These are phyloP conservation scores for Debaryomyces castellii DNA, from an alignment of 805 yeast genomes.

Conservation along the genomic window DNA sequence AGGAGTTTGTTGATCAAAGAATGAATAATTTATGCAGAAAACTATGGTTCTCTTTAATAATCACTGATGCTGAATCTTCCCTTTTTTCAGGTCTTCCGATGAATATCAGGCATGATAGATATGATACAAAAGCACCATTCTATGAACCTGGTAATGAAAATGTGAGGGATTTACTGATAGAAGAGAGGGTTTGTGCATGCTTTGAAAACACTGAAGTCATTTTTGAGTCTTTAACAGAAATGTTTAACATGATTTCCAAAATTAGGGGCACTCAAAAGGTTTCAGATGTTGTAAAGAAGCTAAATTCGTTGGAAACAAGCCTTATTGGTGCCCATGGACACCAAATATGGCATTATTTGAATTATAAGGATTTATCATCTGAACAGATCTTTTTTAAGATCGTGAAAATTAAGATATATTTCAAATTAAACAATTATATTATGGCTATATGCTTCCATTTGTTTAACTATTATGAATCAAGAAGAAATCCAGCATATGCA, in stretches of 20 bases:
- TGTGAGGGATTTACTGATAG: slow-evolving; percentile 27
- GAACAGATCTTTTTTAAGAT: slow-evolving; percentile 4
- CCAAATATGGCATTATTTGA: slow-evolving; percentile 2
- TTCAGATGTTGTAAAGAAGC: slow-evolving; percentile 11
- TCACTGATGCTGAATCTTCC: slow-evolving; percentile 19
- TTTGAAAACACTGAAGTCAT: slow-evolving; percentile 11
- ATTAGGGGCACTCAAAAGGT: slow-evolving; percentile 16
- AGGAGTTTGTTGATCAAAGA: slow-evolving; percentile 13
- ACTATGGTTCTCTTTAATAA: slow-evolving; percentile 23
- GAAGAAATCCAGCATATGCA: slow-evolving; percentile 18
- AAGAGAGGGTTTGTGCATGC: slow-evolving; percentile 21
- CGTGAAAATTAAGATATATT: slow-evolving; percentile 16
- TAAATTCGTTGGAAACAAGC: slow-evolving; percentile 12
- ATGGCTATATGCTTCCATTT: slow-evolving; percentile 23
- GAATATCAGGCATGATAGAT: slow-evolving; percentile 17
- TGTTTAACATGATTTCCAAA: slow-evolving; percentile 13
- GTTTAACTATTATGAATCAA: slow-evolving; percentile 25
- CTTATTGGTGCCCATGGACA: slow-evolving; percentile 6
- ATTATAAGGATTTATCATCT: neutral
- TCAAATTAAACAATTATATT: slow-evolving; percentile 17
- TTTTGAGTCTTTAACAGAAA: slow-evolving; percentile 9
- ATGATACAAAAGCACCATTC: slow-evolving; percentile 21
- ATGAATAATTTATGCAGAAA: slow-evolving; percentile 22
- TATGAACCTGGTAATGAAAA: slow-evolving; percentile 29
- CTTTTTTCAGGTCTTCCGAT: slow-evolving; percentile 23